phyloP scores from a whole-genome alignment of 2,329 filamentous ascomycete species.

The Metarhizium brunneum region DNA sequence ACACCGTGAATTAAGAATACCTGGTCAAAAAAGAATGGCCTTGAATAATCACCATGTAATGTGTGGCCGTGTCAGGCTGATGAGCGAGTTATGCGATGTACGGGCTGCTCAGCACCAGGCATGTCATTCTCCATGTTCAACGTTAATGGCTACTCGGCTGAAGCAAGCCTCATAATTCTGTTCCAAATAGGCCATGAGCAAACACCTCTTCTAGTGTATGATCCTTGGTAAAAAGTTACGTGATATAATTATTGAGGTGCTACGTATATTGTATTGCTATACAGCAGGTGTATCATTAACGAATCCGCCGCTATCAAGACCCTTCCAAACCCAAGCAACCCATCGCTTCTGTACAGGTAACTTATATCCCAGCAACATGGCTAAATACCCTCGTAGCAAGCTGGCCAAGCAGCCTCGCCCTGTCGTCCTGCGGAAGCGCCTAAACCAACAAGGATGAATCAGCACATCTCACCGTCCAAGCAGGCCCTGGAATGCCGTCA shows the following conservation, averaged over 20 bases:
- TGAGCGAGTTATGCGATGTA: not conserved
- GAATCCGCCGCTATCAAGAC: not conserved
- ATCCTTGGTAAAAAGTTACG: not conserved
- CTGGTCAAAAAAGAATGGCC: not conserved
- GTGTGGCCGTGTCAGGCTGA: not conserved
- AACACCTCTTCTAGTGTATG: not conserved
- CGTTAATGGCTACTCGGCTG: not conserved
- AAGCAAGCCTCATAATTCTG: not conserved
- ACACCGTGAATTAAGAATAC: conserved; percentile 2
- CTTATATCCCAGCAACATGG: conserved; percentile 53
- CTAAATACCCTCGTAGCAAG: conserved; percentile 81
- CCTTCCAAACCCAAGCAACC: not conserved
- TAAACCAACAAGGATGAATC: conserved; percentile 19
- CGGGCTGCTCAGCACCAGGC: not conserved
- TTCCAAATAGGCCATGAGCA: not conserved
- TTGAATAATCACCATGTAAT: not conserved
- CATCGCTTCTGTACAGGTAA: too few species aligned
- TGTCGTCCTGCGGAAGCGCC: conserved; percentile 76
- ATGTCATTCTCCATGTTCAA: not conserved
- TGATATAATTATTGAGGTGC: not conserved
- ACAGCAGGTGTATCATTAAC: not conserved
- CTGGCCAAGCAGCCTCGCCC: conserved; percentile 71
- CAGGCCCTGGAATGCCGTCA: not conserved
- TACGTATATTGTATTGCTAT: not conserved
- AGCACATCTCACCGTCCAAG: not conserved